These are phyloP conservation scores for Backusella westeae DNA, from an alignment of 192 early-diverging fungal genomes.

Conservation along the genomic window DNA sequence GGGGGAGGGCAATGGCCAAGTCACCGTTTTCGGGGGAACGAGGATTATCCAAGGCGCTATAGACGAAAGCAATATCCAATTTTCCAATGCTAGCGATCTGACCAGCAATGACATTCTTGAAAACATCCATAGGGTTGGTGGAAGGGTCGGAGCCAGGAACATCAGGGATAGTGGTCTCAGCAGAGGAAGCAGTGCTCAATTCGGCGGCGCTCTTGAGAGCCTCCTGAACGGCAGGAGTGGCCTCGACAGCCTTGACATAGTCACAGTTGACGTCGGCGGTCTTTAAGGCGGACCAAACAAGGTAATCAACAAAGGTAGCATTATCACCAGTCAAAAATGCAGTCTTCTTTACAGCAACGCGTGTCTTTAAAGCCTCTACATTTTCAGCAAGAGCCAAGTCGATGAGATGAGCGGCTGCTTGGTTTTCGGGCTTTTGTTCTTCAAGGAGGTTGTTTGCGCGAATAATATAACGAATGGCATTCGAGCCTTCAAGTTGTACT, in stretches of 20 bases:
- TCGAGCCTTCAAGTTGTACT: background rate
- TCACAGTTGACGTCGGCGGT: background rate
- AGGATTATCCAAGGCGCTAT: slow-evolving; percentile 59
- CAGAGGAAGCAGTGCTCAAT: background rate
- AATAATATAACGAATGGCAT: slow-evolving; percentile 20
- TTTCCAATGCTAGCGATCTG: slow-evolving; percentile 58
- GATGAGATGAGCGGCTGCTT: slow-evolving; percentile 11
- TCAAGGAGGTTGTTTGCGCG: slow-evolving; percentile 12
- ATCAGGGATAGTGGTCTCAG: background rate
- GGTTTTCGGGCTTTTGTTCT: slow-evolving; percentile 16
- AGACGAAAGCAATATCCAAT: slow-evolving; percentile 42
- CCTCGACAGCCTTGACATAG: slow-evolving; percentile 17
- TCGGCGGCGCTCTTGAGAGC: background rate
- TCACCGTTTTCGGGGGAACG: slow-evolving; percentile 62
- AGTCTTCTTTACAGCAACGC: background rate
- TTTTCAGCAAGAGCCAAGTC: slow-evolving; percentile 11
- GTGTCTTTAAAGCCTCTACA: background rate
- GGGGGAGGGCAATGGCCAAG: slow-evolving; percentile 68
- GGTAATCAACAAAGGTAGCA: slow-evolving; percentile 9
- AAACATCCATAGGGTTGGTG: slow-evolving; percentile 56
- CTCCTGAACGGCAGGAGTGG: slow-evolving; percentile 13
- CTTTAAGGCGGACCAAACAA: slow-evolving; percentile 18
- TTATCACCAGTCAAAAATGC: slow-evolving; percentile 16
- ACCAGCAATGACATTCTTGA: slow-evolving; percentile 60
- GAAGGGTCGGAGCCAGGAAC: slow-evolving; percentile 44